A percentile compares a stretch with the other conserved stretches of the same genome.
These are phyloP conservation scores for Fusarium equiseti DNA, from an alignment of 2,329 filamentous ascomycete genomes.

Conservation along the genomic window DNA sequence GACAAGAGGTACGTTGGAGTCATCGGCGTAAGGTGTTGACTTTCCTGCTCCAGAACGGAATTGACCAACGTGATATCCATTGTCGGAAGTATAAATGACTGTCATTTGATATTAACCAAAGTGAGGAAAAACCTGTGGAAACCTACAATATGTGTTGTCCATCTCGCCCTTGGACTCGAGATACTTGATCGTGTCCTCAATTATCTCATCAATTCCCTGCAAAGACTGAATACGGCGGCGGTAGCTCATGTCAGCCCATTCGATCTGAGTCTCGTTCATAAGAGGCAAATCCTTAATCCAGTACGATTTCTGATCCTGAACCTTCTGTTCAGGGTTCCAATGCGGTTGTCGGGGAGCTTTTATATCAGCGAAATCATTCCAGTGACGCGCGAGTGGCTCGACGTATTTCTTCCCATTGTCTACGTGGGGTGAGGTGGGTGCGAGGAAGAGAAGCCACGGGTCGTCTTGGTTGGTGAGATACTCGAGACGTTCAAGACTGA, in stretches of 20 bases:
- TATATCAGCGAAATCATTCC: too few relatives aligned
- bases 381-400: too few relatives aligned
- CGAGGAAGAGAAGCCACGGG: too few relatives aligned
- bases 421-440: too few relatives aligned
- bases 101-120: too few relatives aligned
- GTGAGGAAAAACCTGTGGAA: too few relatives aligned
- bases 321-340: too few relatives aligned
- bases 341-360: too few relatives aligned
- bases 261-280: not conserved
- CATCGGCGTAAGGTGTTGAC: constrained; percentile 63
- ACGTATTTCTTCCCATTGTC: too few relatives aligned
- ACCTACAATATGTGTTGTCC: constrained; percentile 56
- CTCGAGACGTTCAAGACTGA: too few relatives aligned
- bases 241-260: constrained; percentile 54
- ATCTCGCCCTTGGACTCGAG: constrained; percentile 52
- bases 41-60: constrained; percentile 66
- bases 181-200: constrained; percentile 40
- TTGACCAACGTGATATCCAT: constrained; percentile 66
- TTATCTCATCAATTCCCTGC: constrained; percentile 56
- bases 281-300: not conserved
- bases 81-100: constrained; percentile 65
- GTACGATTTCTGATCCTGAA: too few relatives aligned
- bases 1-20: constrained; percentile 64
- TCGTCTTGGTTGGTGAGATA: too few relatives aligned
- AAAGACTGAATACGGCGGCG: constrained; percentile 57